These are phyloP conservation scores for Ustilago nuda DNA, from an alignment of 1,284 basidiomycete genomes.

Conservation along the genomic window DNA sequence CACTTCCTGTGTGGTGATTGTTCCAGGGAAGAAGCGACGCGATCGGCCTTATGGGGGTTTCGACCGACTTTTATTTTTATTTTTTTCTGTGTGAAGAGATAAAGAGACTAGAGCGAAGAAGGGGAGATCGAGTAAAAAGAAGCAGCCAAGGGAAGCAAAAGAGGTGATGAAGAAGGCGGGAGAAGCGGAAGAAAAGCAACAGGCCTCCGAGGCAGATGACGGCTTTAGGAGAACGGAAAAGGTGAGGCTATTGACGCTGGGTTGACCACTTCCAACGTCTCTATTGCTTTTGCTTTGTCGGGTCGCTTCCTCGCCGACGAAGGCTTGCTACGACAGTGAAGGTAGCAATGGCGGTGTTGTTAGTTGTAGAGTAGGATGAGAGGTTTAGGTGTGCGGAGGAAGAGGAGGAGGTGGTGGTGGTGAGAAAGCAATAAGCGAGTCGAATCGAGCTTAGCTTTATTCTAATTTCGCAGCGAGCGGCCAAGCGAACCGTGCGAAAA, in stretches of 20 bases:
- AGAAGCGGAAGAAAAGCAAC: constrained; percentile 14
- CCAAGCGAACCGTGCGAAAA: not conserved
- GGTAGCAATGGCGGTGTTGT: constrained; percentile 1
- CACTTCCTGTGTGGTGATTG: not conserved
- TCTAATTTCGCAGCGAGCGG: constrained; percentile 12
- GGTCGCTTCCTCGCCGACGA: constrained; percentile 12
- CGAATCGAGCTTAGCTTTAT: not conserved
- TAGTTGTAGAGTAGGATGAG: constrained; percentile 1
- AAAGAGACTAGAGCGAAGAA: not conserved
- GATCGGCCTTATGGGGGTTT: not conserved
- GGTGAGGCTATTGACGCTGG: constrained; percentile 22
- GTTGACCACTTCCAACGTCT: constrained; percentile 48
- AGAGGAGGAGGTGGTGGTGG: constrained; percentile 21
- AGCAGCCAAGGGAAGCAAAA: not conserved
- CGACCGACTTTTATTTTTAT: not conserved
- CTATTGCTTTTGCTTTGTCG: constrained; percentile 22
- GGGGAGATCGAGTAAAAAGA: no score
- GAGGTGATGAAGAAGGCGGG: not conserved
- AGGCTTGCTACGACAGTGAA: not conserved
- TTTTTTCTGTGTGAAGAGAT: not conserved
- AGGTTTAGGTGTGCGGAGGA: not conserved
- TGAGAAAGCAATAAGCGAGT: constrained; percentile 3
- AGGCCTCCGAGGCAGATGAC: not conserved
- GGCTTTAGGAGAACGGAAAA: constrained; percentile 4
- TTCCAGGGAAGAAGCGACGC: not conserved